Conservation (phyloP, 2,329 filamentous ascomycete genomes). For the Alternaria metachromatica region DNA sequence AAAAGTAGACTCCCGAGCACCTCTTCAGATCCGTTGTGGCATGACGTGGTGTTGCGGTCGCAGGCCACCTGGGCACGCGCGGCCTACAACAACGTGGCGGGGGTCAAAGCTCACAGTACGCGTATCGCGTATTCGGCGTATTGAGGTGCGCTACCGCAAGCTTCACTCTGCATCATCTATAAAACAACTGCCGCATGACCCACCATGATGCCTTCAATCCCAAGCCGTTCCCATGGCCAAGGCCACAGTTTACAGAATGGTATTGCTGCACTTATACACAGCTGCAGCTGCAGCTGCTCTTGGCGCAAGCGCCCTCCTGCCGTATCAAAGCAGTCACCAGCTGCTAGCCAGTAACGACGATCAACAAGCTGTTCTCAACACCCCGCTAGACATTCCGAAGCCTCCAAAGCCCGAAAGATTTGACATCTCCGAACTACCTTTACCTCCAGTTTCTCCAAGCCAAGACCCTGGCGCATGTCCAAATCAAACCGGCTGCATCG, state of each 20-base stretch:
- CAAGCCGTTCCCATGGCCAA: neutral
- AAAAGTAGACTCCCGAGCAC: neutral
- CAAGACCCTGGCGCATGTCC: conserved; percentile 44
- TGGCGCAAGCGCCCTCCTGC: neutral
- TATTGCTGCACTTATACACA: neutral
- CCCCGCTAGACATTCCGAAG: neutral
- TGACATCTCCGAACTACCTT: conserved; percentile 43
- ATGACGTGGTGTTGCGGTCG: neutral
- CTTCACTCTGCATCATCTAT: neutral
- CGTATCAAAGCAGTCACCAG: neutral
- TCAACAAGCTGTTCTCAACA: neutral
- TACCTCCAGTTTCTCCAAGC: conserved; percentile 47
- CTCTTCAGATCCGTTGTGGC: neutral
- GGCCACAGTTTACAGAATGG: neutral
- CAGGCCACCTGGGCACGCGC: neutral
- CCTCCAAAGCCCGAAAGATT: conserved; percentile 17
- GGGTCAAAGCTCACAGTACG: neutral
- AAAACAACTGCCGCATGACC: neutral
- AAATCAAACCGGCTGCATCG: conserved; percentile 48
- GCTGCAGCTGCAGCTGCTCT: neutral
- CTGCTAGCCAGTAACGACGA: neutral
- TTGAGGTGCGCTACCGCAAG: neutral
- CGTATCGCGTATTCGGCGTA: neutral
- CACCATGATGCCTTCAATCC: neutral
- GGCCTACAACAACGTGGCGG: neutral